Evolutionary conservation across 2,329 filamentous ascomycete species (phyloP).

Genomic region (Sporothrix schenckii): DNA sequence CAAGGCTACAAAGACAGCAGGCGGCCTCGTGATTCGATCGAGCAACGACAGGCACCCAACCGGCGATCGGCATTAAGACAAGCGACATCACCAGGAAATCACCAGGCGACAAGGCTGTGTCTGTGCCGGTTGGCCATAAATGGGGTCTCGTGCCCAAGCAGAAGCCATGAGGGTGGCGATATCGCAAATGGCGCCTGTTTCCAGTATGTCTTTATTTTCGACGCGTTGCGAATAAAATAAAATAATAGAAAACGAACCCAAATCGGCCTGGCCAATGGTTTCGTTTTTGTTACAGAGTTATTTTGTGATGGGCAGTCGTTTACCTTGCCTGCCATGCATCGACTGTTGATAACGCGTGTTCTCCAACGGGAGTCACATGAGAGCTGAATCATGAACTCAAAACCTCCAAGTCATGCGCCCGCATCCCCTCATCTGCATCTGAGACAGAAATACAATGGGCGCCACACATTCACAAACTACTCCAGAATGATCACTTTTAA

Average conservation of each 20-base stretch:
- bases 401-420: not conserved
- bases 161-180: not conserved
- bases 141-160: not conserved
- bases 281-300: too few relatives aligned
- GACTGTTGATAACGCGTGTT: not conserved
- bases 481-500: not conserved
- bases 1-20: not conserved
- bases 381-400: conserved; percentile 1
- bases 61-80: not conserved
- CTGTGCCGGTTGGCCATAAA: not conserved
- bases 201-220: too few relatives aligned
- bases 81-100: not conserved
- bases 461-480: not conserved
- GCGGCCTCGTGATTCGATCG: conserved; percentile 1
- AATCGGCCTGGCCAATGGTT: too few relatives aligned
- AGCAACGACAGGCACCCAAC: not conserved
- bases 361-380: conserved; percentile 10
- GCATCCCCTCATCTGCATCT: not conserved
- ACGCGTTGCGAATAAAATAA: too few relatives aligned
- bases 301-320: too few relatives aligned
- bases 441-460: not conserved
- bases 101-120: conserved; percentile 24
- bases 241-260: too few relatives aligned
- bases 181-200: not conserved
- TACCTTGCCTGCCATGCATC: too few relatives aligned